Evolutionary conservation across 2,329 filamentous ascomycete genomes (phyloP), one percentile per base, ranked within the genome.

Genomic region (Pyrenochaeta sp.): DNA sequence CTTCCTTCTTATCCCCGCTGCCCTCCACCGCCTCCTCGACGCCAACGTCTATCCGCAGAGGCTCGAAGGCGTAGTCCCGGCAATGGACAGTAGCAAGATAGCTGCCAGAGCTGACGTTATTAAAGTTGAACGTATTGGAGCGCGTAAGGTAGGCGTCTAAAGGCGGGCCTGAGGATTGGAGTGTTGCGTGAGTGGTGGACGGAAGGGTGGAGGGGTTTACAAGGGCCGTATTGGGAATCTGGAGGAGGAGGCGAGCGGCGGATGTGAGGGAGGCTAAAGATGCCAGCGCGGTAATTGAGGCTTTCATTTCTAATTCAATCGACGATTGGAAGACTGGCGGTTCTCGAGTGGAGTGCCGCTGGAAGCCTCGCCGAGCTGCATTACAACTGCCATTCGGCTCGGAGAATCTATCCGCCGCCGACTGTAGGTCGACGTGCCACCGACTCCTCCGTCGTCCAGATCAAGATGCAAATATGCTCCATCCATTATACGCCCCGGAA

Each of bases 61-160:
- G 91, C 67, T 88, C 86, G 75, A 97, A 98, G 52, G 84, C 84
- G 77, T 90, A 88, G 54, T 91, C 90, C 28, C 86, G 81, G 73
- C 88, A 90, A 79, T 93, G 88, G 48, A 98, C 84, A 66, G 95
- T 92, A 47, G 91, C 88, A 5, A 98, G 85, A 76, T 97, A 97
- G 56, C 88, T 91, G 0, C 89, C 90, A 0, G 84, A 76, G 5
- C 85, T 84, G 51, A 97, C 83, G 68, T 93, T 88, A 65, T 78
- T 80, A 82, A 97, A 97, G 62, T 87, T 83, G 72, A 97, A 92
- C 25, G 86, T 88, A 76, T 91, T 91, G 67, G 83, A 78, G 40
- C 84, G 81, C 12, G 89, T 88, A 9, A 97, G 80, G 9, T 89
- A 88, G 12, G 91, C 88, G 27, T 84, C 80, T 58, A 84, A 72